Conservation (phyloP, 768 basidiomycete genomes). For the Lentinula lateritia region DNA sequence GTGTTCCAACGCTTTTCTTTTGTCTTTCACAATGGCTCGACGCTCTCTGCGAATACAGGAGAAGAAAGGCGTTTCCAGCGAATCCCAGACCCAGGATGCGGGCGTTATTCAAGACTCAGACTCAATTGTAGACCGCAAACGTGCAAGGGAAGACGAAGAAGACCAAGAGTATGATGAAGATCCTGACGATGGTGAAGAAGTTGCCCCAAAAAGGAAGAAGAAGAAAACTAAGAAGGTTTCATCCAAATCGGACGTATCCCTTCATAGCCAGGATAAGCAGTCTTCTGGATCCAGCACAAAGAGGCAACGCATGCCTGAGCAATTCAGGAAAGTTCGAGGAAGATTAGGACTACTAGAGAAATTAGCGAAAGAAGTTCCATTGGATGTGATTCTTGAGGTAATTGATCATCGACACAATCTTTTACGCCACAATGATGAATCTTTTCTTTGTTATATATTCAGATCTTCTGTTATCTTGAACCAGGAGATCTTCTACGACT, state of each 20-base stretch:
- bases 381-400: conserved; percentile 5
- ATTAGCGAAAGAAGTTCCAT: conserved; percentile 1
- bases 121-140: background rate
- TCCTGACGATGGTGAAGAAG: background rate
- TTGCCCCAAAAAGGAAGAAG: background rate
- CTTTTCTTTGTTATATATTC: background rate
- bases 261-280: background rate
- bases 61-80: background rate
- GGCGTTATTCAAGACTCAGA: background rate
- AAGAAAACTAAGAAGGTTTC: background rate
- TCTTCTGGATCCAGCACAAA: background rate
- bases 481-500: conserved; percentile 48
- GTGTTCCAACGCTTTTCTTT: background rate
- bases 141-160: background rate
- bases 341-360: background rate
- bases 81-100: background rate
- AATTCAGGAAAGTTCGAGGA: conserved; percentile 4
- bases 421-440: background rate
- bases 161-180: background rate
- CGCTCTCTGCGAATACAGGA: background rate
- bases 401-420: background rate
- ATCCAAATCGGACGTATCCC: background rate
- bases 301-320: background rate
- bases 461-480: conserved; percentile 48
- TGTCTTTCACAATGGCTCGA: background rate